Evolutionary conservation across 2,329 filamentous ascomycete genomes (phyloP), one percentile per base, ranked within the genome.

Genomic region (Colletotrichum acutatum): DNA sequence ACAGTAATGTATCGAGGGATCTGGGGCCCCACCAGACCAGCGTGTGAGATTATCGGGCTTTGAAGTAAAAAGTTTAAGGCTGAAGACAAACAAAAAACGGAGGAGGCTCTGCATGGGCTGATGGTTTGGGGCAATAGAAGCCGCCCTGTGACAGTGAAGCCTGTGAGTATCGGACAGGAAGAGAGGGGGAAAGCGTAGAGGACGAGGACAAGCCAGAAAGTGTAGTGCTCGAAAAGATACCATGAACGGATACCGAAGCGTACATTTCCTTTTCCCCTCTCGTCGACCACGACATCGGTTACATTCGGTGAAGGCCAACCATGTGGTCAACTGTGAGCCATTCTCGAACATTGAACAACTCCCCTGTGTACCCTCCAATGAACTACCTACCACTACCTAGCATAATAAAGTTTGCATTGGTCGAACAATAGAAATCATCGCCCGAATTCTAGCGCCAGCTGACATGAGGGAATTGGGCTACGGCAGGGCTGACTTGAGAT

Each of bases 211-310:
- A 64, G 59, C 30, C 42, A 69, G 54, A 24, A 37, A 56, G 32
- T 26, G 52, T 2, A 28, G 19, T 26, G 24, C 53, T 58, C 26
- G 34, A 54, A 69, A 46, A 73, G 71, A 73, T 73, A 73, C 71
- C 71, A 70, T 66, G 66, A 73, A 71, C 67, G 56, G 66, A 71
- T 61, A 62, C 60, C 67, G 61, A 73, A 58, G 71, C 71, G 46
- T 71, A 61, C 70, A 65, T 70, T 63, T 61, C 30, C 57, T 34
- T 34, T 5, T 5, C 32, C 30, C 52, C n/a, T 22, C 24, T 42
- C 16, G 30, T 22, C 32, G 28, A 24, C 32, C 30, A n/a, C 49
- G 56, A 46, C 42, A 54, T 42, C 42, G 66, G 42, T n/a, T 60
- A 56, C 53, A 22, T 22, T 66, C 61, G 61, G 61, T 52, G 67